Evolutionary conservation across 2,329 filamentous ascomycete genomes (phyloP).

Genomic region (Apiospora marii): DNA sequence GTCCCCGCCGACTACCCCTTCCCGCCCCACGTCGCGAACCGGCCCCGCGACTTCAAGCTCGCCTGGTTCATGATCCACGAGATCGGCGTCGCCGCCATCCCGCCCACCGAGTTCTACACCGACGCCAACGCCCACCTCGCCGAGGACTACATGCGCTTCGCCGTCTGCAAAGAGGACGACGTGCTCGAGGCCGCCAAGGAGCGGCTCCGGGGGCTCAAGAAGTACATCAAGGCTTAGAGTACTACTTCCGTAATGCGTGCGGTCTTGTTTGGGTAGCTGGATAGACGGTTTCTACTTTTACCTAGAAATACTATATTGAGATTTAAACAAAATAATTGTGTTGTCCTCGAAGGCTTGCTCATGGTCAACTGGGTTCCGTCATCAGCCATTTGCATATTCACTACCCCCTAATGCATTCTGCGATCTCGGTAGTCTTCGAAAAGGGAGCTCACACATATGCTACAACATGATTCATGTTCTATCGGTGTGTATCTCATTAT

Average conservation of each 20-base stretch:
- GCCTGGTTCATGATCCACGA: conserved; percentile 98
- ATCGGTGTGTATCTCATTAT: background rate
- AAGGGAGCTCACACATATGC: background rate
- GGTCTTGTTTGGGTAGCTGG: no score
- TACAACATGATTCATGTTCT: background rate
- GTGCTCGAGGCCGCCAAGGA: conserved; percentile 83
- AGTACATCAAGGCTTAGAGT: conserved; percentile 61
- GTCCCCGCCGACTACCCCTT: conserved; percentile 87
- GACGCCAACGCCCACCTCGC: conserved; percentile 82
- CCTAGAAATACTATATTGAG: no score
- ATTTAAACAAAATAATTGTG: no score
- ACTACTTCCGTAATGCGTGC: no score
- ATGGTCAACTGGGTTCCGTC: no score
- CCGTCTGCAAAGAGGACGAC: conserved; percentile 93
- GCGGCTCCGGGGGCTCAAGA: conserved; percentile 74
- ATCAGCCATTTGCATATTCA: no score
- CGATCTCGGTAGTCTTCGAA: background rate
- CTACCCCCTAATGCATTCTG: background rate
- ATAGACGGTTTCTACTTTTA: no score
- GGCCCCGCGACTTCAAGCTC: conserved; percentile 93
- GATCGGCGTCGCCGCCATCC: conserved; percentile 93
- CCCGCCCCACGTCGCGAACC: conserved; percentile 83
- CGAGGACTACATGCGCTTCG: conserved; percentile 93
- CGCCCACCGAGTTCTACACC: conserved; percentile 97
- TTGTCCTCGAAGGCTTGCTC: no score